Base-by-base conservation (phyloP, 2,329 filamentous ascomycete genomes). In the Fusarium falciforme region DNA sequence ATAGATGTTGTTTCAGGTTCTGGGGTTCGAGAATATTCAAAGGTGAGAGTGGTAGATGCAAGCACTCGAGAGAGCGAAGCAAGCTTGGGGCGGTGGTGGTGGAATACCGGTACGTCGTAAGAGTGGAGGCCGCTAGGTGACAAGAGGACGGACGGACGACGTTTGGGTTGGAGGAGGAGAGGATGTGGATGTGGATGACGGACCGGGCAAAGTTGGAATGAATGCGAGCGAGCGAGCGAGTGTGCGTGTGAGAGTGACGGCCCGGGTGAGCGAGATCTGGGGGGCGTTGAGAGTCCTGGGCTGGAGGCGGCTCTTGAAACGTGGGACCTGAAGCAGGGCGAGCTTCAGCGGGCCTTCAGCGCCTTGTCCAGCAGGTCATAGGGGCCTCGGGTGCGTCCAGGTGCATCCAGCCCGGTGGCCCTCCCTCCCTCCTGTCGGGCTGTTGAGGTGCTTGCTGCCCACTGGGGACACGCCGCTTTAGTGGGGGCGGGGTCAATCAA, bases 61-160 rank as follows among this genome's bases (percentile, higher is more conserved):
- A 54, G 47, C 47, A 52, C 44, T 49, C 44, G 44, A 55, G 64
- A 52, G 40, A 44, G 20, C 22, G 42, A 47, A 16, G 22, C 47
- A 35, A 35, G 52, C 29, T 36, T 61, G 59, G 58, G 70, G 63
- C 44, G 61, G 40, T 31, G 38, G 44, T 72, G 65, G 59, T 72
- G 65, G 59, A 75, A 64, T 59, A 61, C 66, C 57, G 25, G 25
- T 62, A 59, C 31, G 67, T 72, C 44, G 64, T 62, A 54, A 68
- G 61, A 73, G 72, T 72, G 67, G 67, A 71, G 69, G 74, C 59
- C 63, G 67, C 61, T 70, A 65, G 67, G 67, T 58, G 65, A 60
- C 42, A 52, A 27, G 47, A 61, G 61, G 61, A 61, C 25, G 22
- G 40, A 47, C 29, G 60, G 31, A 49, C 40, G 61, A 55, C 38